Evolutionary conservation across 257 asterid species (phyloP).

Genomic region (Fraxinus pennsylvanica): DNA sequence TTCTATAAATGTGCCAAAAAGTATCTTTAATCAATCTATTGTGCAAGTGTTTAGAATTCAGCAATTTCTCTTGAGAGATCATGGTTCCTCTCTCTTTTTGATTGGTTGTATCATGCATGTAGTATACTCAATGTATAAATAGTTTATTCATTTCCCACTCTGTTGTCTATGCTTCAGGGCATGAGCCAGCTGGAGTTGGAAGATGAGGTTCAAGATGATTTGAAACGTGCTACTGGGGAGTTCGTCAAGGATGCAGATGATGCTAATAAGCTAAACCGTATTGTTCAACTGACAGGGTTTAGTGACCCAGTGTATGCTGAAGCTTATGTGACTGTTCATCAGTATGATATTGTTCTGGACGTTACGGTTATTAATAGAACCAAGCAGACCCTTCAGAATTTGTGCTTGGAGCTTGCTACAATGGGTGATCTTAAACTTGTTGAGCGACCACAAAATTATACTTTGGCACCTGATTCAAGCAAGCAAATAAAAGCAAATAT

Average conservation of each 20-base stretch:
- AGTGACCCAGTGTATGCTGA: slow-evolving; percentile 98
- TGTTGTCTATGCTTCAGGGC: slow-evolving; percentile 52
- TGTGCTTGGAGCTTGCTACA: slow-evolving; percentile 92
- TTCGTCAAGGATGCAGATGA: slow-evolving; percentile 80
- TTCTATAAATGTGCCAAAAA: neutral
- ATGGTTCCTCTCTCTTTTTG: neutral
- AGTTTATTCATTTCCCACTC: neutral
- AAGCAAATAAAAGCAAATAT: slow-evolving; percentile 92
- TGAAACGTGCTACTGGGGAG: slow-evolving; percentile 96
- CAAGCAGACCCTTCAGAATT: slow-evolving; percentile 90
- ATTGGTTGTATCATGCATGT: neutral
- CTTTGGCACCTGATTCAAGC: slow-evolving; percentile 87
- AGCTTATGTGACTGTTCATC: slow-evolving; percentile 94
- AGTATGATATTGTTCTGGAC: slow-evolving; percentile 90
- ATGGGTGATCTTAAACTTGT: slow-evolving; percentile 98
- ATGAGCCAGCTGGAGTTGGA: slow-evolving; percentile 97
- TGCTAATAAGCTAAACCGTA: slow-evolving; percentile 80
- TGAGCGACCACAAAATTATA: slow-evolving; percentile 92
- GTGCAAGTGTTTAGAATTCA: neutral
- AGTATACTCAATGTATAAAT: neutral
- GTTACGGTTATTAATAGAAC: slow-evolving; percentile 89
- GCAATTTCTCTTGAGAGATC: neutral
- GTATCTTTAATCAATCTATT: neutral
- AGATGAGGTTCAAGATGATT: slow-evolving; percentile 88
- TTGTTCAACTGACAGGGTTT: slow-evolving; percentile 92